Evolutionary conservation across 1,284 basidiomycete species (phyloP).

Genomic region (Phylloporus sp.): DNA sequence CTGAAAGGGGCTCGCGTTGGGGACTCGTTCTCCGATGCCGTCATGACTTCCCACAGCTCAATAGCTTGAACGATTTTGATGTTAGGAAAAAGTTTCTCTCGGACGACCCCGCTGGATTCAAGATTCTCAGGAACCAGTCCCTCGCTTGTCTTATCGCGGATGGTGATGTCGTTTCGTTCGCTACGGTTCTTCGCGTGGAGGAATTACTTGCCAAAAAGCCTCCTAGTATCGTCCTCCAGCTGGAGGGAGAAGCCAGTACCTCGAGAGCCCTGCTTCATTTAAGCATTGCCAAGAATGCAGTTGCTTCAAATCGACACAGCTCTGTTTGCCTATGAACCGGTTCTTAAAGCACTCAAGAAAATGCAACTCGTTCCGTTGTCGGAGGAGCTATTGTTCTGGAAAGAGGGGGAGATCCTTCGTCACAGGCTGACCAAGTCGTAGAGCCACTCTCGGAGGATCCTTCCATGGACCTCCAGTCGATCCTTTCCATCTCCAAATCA

Average conservation of each 20-base stretch:
- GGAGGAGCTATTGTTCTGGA: constrained; percentile 63
- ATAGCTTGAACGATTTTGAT: constrained; percentile 33
- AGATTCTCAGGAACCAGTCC: constrained; percentile 60
- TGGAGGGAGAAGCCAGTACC: constrained; percentile 53
- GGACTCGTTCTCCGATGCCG: constrained; percentile 53
- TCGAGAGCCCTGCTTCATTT: constrained; percentile 51
- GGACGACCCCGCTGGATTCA: constrained; percentile 47
- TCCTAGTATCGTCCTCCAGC: constrained; percentile 59
- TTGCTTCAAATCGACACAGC: constrained; percentile 68
- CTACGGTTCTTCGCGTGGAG: constrained; percentile 62
- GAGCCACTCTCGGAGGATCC: constrained; percentile 44
- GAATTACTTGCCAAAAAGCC: constrained; percentile 54
- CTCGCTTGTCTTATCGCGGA: constrained; percentile 61
- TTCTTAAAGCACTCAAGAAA: constrained; percentile 61
- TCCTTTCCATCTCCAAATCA: constrained; percentile 10
- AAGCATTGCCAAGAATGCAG: constrained; percentile 47
- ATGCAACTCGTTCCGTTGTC: constrained; percentile 54
- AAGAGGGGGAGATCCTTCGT: constrained; percentile 32
- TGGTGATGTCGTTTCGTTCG: constrained; percentile 57
- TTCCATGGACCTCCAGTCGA: constrained; percentile 36
- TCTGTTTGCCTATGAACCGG: constrained; percentile 67
- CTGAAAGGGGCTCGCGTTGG: constrained; percentile 53
- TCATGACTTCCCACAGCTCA: constrained; percentile 52
- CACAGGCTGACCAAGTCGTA: constrained; percentile 39
- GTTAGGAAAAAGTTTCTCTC: constrained; percentile 48